Percentiles rank a stretch among this genome's conserved stretches.
phyloP scores from a whole-genome alignment of 768 basidiomycete species.

The Termitomyces sp. region DNA sequence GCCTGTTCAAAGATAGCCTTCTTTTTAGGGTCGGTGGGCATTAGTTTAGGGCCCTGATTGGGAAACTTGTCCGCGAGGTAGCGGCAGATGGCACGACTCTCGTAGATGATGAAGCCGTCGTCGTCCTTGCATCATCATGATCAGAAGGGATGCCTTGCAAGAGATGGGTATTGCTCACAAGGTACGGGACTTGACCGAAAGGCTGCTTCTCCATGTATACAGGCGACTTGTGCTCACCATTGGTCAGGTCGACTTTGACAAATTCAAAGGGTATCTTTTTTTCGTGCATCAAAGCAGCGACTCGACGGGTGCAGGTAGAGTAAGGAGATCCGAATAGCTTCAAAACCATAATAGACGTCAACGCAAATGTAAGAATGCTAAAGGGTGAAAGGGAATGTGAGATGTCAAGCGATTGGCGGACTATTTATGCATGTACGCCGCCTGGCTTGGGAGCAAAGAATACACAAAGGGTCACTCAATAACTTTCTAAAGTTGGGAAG shows the following conservation, averaged over 20 bases:
- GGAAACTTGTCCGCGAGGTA: conserved; percentile 55
- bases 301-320: conserved; percentile 48
- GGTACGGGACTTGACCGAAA: conserved; percentile 57
- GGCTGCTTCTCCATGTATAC: conserved; percentile 48
- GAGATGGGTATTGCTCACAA: conserved; percentile 26
- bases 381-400: neutral
- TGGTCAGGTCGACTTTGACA: conserved; percentile 33
- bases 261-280: conserved; percentile 53
- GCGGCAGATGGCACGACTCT: conserved; percentile 54
- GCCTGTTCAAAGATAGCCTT: conserved; percentile 41
- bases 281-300: conserved; percentile 47
- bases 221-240: conserved; percentile 41
- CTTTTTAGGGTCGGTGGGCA: conserved; percentile 42
- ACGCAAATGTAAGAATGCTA: neutral
- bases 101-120: conserved; percentile 56
- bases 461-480: neutral
- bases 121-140: conserved; percentile 28
- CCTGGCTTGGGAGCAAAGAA: neutral
- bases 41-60: conserved; percentile 41
- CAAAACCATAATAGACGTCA: conserved; percentile 30
- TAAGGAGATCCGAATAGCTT: conserved; percentile 30
- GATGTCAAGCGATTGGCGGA: neutral
- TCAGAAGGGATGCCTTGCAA: neutral
- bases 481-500: neutral
- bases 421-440: neutral